Evolutionary conservation across 176 grass and related monocot genomes (phyloP).

Genomic region (Phoenix roebelenii): DNA sequence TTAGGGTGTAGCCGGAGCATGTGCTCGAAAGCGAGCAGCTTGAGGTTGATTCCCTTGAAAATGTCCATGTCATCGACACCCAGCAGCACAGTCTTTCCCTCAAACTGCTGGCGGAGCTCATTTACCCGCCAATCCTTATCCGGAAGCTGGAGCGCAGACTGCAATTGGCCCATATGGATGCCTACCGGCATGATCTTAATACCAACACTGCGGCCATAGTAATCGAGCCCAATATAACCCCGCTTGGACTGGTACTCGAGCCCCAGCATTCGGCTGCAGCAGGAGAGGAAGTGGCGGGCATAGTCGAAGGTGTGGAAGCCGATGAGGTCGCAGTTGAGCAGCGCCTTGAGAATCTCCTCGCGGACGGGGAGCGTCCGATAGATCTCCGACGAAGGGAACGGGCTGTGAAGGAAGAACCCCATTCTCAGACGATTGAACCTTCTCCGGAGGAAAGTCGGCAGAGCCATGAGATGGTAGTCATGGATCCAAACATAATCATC

Average conservation of each 20-base stretch:
- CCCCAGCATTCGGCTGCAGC: conserved; percentile 21
- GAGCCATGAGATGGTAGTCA: conserved; percentile 20
- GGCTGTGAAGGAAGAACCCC: conserved; percentile 21
- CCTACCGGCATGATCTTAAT: conserved; percentile 21
- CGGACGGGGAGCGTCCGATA: conserved; percentile 20
- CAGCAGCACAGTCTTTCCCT: conserved; percentile 13
- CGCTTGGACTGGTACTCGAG: conserved; percentile 22
- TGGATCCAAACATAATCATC: conserved; percentile 22
- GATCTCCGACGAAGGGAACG: conserved; percentile 18
- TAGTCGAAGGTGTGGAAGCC: conserved; percentile 22
- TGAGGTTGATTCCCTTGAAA: conserved; percentile 21
- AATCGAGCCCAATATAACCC: conserved; percentile 11
- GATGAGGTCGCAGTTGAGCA: conserved; percentile 18
- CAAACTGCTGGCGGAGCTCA: conserved; percentile 39
- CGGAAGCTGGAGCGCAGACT: conserved; percentile 17
- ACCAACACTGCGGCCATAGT: conserved; percentile 14
- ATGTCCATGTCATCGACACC: conserved; percentile 20
- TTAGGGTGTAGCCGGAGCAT: conserved; percentile 15
- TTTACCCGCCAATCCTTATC: conserved; percentile 35
- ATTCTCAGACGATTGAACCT: conserved; percentile 31
- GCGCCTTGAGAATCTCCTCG: conserved; percentile 19
- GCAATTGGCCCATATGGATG: conserved; percentile 16
- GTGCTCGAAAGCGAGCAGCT: conserved; percentile 10
- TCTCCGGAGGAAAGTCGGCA: conserved; percentile 30
- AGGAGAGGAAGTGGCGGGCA: conserved; percentile 19